Evolutionary conservation across 2,329 filamentous ascomycete genomes (phyloP), one percentile per base, ranked within the genome.

Genomic region (Exophiala oligosperma): DNA sequence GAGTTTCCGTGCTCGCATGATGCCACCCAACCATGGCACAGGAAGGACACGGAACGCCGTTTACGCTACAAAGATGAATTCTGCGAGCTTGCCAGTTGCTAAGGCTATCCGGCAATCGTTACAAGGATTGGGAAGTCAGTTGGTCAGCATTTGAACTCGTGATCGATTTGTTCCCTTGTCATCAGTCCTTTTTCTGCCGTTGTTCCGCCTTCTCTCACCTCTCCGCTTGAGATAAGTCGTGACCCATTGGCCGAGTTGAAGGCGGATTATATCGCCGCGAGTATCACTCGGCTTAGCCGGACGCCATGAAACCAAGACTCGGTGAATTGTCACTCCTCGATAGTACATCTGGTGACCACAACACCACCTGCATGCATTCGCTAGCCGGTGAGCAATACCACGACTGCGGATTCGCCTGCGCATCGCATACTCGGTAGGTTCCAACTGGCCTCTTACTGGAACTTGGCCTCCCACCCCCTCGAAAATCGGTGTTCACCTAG

Each of bases 91-190:
- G 44, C 6, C 17, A 47, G 11, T 7, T 24, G 44, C 21, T 48
- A 29, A 32, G 28, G 26, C 46, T 48, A 48, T 32, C 26, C 46
- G 24, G 24, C n/a, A 29, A 28, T 17, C n/a, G 43, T 48, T 7
- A 26, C 26, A 32, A 28, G 28, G 46, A 12, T 48, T 54, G 29
- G 43, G 12, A 43, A 29, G 41, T 29, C 35, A 51, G 29, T 62
- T 59, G 54, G 54, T 60, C 52, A 60, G 50, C 57, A 50, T 26
- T 52, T 53, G 54, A 51, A 59, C 60, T 51, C 60, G 60, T 63
- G 60, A 63, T 56, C 60, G 46, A 41, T 52, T 38, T 8, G 12
- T 24, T 53, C 14, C 41, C 41, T 51, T 44, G 46, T 43, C 21
- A 52, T 52, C 43, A 41, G n/a, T 29, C 6, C 28, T 43, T 23